Base-by-base conservation (phyloP, 164 flowering plant species). In the Pachysandra terminalis region DNA sequence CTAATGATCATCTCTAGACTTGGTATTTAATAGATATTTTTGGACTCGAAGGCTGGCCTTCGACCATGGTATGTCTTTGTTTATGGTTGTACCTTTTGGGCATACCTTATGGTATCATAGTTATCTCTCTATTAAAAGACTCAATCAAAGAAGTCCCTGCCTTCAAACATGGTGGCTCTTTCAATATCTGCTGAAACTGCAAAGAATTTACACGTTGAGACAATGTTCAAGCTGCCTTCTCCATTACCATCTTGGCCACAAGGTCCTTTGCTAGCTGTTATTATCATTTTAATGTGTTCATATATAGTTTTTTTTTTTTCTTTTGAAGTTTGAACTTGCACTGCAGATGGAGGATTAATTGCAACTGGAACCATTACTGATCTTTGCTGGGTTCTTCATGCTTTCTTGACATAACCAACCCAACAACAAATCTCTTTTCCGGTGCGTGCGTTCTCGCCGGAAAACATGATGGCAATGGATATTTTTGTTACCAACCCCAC, bases 331-430 rank as follows among this genome's bases (percentile, higher is more conserved):
- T 70, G 37, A 53, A n/a, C n/a, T n/a, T n/a, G n/a, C n/a, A 5
- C 61, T 60, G 24, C 67, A 89, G 96, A 91, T 24, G 82, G 61
- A 6, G 96, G 87, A 37, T 91, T n/a, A n/a, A n/a, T 93, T 78
- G 96, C 76, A 22, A 84, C 53, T 19, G 97, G 98, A 66, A 76
- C 17, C 21, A 87, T 91, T 61, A 0, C 21, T 67, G 0, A 40
- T 91, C 3, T 96, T 96, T 0, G 58, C 75, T 1, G 98, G 91
- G 0, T 91, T 83, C 76, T 82, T 67, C 65, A 80, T 84, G 83
- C 77, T 94, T 6, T 97, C 97, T 5, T 68, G 71, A 82, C 87
- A 86, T 52, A 65, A 75, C 64, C 98, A 94, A 69, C 84, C 93
- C 17, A 91, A 90, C 75, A 82, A 82, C 79, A 73, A 54, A 27